Base-by-base conservation (phyloP, 2,329 filamentous ascomycete genomes). In the Fusarium heterosporum region DNA sequence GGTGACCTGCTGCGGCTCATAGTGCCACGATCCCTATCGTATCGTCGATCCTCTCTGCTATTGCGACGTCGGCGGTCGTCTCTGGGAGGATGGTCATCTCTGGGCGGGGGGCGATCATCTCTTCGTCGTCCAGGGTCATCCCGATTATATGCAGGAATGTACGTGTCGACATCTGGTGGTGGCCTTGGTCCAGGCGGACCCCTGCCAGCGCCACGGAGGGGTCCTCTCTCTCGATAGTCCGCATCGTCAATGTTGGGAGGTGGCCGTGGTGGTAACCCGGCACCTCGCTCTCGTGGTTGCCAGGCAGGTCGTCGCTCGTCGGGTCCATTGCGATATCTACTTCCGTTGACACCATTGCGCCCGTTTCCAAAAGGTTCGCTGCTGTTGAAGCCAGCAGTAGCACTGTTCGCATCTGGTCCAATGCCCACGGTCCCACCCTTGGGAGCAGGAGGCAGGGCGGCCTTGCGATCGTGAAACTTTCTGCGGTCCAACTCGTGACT, bases 401-500 rank as follows among this genome's bases (percentile, higher is more conserved):
- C 77, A 6, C 78, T 77, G 63, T 85, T 83, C 11, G 84, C 83
- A 28, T 84, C 83, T 2, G 83, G 82, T n/a, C 88, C 88, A 73
- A 93, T 88, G 14, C 95, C 95, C 4, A 97, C 93, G 2, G 93
- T 93, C 6, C 93, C 95, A 13, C 94, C 95, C 70, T 95, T 93
- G 0, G 96, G 96, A 1, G 95, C 96, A 13, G 96, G 95, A 6
- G 95, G 95, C 12, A 95, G 85, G 22, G 90, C 91, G 22, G 91
- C 91, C 74, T 93, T 93, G 73, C 96, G 90, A 59, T 93, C 91
- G 69, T 96, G 90, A 71, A 93, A 95, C 78, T 95, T 96, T 76
- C 93, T 89, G 49, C 95, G 88, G 76, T 99, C 96, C n/a, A 98
- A 83, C 78, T 99, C 96, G 78, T 99, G 96, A 42, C 93, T 97